phyloP scores from a whole-genome alignment of 1,284 basidiomycete species.

The Vanrija humicola region DNA sequence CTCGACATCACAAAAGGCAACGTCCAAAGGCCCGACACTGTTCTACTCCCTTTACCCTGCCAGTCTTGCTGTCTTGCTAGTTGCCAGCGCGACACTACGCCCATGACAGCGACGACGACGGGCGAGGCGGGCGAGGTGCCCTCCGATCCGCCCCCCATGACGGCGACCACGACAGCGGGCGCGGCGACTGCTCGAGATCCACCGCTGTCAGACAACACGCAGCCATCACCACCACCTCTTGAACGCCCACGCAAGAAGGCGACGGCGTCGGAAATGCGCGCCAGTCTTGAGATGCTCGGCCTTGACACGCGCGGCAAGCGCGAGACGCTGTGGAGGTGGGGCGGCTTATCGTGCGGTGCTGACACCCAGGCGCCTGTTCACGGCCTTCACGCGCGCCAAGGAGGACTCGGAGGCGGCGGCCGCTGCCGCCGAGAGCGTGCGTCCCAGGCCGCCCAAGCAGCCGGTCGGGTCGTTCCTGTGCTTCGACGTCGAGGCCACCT shows the following conservation, averaged over 20 bases:
- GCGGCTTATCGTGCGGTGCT: no score
- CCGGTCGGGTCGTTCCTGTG: conserved; percentile 51
- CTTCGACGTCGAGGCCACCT: conserved; percentile 78
- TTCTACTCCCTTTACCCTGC: background rate
- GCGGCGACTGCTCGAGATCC: no score
- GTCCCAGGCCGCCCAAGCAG: conserved; percentile 15
- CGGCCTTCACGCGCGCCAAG: conserved; percentile 15
- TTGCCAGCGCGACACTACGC: background rate
- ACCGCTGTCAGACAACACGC: no score
- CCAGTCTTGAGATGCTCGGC: conserved; percentile 28
- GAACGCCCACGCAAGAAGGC: conserved; percentile 35
- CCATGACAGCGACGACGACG: background rate
- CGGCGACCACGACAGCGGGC: no score
- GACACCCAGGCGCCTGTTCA: conserved; percentile 18
- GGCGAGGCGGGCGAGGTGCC: no score
- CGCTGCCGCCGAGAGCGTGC: background rate
- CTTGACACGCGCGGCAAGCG: conserved; percentile 45
- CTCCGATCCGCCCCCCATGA: no score
- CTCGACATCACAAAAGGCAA: background rate
- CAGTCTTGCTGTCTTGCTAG: background rate
- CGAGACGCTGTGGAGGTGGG: conserved; percentile 46
- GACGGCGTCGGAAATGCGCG: conserved; percentile 34
- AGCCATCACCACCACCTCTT: background rate
- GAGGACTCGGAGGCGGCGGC: background rate
- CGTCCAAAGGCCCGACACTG: background rate